Percentiles rank a stretch among this genome's conserved stretches.
Evolutionary conservation across 1,284 basidiomycete species (phyloP).

Genomic region (Papiliotrema flavescens): DNA sequence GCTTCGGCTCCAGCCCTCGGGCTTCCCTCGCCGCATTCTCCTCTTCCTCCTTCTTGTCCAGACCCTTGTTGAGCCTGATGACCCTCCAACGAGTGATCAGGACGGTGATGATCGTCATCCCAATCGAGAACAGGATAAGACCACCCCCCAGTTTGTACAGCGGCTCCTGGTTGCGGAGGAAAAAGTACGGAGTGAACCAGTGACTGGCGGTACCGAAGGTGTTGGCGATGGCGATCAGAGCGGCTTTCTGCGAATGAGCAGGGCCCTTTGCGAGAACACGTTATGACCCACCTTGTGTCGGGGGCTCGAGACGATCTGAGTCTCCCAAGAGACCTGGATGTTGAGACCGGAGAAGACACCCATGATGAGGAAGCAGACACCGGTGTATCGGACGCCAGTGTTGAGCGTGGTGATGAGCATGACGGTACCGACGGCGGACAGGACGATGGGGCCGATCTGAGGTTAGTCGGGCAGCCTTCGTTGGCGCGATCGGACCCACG

Average conservation of each 20-base stretch:
- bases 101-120: constrained; percentile 10
- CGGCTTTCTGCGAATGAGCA: constrained; percentile 1
- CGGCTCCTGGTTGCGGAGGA: constrained; percentile 12
- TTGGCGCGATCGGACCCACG: neutral
- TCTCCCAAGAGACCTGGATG: constrained; percentile 13
- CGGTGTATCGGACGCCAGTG: constrained; percentile 13
- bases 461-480: neutral
- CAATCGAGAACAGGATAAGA: constrained; percentile 14
- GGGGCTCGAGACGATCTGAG: constrained; percentile 12
- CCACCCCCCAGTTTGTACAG: constrained; percentile 12
- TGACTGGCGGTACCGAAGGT: constrained; percentile 14
- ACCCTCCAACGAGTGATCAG: constrained; percentile 10
- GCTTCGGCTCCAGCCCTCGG: neutral
- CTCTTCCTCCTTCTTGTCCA: constrained; percentile 7
- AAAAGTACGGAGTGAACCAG: constrained; percentile 16
- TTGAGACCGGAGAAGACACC: constrained; percentile 18
- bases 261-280: neutral
- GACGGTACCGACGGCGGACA: constrained; percentile 13
- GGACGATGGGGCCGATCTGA: constrained; percentile 10
- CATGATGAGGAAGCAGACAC: constrained; percentile 18
- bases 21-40: constrained; percentile 7
- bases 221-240: constrained; percentile 13
- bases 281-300: constrained; percentile 5
- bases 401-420: constrained; percentile 15
- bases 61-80: constrained; percentile 9